Base-by-base conservation (phyloP, 2,329 filamentous ascomycete species). In the Calonectria henricotiae region DNA sequence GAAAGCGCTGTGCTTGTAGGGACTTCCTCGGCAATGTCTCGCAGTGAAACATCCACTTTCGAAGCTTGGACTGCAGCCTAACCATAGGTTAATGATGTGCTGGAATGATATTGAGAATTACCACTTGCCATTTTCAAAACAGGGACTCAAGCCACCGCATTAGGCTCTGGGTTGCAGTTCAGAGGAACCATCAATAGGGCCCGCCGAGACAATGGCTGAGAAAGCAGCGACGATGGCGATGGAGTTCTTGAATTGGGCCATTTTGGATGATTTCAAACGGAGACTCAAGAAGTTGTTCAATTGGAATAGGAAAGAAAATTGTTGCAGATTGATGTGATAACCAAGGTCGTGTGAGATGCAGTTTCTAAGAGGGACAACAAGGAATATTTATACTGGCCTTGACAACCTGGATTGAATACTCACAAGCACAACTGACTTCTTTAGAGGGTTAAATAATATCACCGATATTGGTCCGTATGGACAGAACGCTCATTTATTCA, bases 211-310 rank as follows among this genome's bases (percentile, higher is more conserved):
- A 13, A 58, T 15, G 5, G 37, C 23, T n/a, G 51, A 20, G 3
- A 58, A 39, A 7, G 51, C 13, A n/a, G 51, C 32, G 13, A 58
- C 35, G 5, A 37, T 20, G 13, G 51, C 11, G 32, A 58, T 25
- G 32, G 39, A 23, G 37, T 37, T 39, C 51, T 58, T 58, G 51
- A 39, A n/a, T 7, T 32, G 39, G 23, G 39, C 51, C 51, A 58
- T 58, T 58, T 39, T 58, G 32, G 35, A 37, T 39, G 32, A 37
- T 15, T 12, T 39, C 11, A 39, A 39, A 58, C 17, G 30, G 20
- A 37, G 51, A 39, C 12, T 23, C 8, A 25, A 17, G 11, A 37
- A 27, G 25, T 23, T 39, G 20, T 37, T 58, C 2, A 17, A 25
- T 8, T 58, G 35, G 35, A 25, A 20, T 5, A 58, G 30, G 20